phyloP scores from a whole-genome alignment of 108 stramenopile genomes.

The Stephanodiscus triporus region DNA sequence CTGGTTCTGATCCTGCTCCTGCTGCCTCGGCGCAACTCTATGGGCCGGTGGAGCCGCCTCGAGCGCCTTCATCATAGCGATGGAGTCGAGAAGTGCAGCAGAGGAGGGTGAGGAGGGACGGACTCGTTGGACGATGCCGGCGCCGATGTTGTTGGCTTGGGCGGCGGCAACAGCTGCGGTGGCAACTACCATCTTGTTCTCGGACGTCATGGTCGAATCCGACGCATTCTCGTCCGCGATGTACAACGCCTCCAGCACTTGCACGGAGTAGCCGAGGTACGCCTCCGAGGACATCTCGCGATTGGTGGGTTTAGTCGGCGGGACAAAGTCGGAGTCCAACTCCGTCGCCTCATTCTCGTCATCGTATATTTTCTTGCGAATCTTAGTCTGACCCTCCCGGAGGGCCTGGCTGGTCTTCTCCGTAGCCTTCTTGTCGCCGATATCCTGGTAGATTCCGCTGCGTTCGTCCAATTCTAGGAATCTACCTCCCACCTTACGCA shows the following conservation, averaged over 20 bases:
- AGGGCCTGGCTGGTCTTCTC: conserved; percentile 49
- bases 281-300: conserved; percentile 24
- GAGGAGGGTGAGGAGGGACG: not conserved
- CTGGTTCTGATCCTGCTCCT: not conserved
- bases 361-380: conserved; percentile 26
- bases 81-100: not conserved
- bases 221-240: conserved; percentile 23
- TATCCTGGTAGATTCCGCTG: conserved; percentile 31
- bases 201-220: conserved; percentile 6
- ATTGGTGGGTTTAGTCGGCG: not conserved
- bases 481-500: conserved; percentile 34
- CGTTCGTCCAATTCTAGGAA: conserved; percentile 43
- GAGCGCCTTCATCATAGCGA: conserved; percentile 29
- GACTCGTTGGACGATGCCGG: not conserved
- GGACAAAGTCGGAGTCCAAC: not conserved
- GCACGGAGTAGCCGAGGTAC: conserved; percentile 31
- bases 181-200: not conserved
- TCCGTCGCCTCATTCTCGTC: conserved; percentile 3
- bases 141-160: not conserved
- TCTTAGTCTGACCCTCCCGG: conserved; percentile 44
- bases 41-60: no score
- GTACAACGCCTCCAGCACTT: conserved; percentile 33
- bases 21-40: not conserved
- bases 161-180: not conserved
- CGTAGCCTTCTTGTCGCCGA: conserved; percentile 47